Base-by-base conservation (phyloP, 768 basidiomycete genomes). In the Zangia roseola region DNA sequence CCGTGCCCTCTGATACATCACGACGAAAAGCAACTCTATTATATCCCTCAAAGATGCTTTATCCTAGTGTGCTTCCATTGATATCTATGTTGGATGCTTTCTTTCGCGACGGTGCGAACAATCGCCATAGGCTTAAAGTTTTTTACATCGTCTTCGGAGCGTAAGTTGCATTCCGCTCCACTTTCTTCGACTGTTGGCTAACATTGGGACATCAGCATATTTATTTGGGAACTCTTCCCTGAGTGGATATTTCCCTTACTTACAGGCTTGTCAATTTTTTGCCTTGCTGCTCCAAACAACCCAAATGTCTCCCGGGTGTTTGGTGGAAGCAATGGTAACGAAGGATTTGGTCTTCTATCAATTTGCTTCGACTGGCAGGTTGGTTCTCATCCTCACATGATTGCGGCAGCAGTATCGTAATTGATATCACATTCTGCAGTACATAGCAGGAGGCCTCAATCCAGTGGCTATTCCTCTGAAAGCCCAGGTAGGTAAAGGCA, bases 311-410 rank as follows among this genome's bases (percentile, higher is more conserved):
- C 80, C 0, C 71, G 77, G 21, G 68, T 83, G 24, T 83, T 84
- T 54, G 82, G 82, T 46, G 82, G 83, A 37, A 80, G 75, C 23
- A 77, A 79, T 20, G 83, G 74, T 47, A 83, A 85, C 45, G 82
- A 84, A 63, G 82, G 83, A 9, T 73, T 84, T 33, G 83, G 81
- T 8, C 63, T 79, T 40, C 76, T 85, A 40, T 74, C 82, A 1
- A 58, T 84, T 38, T 81, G 72, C 54, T 66, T 85, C 16, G 83
- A 86, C 55, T 84, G 83, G 82, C 79, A 81, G 67, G 65, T 67
- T 47, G 5, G 72, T 39, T 30, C 71, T 33, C 59, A 73, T n/a
- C n/a, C n/a, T n/a, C 51, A 51, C 40, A 6, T n/a, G 36, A 40
- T 6, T 20, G 16, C 3, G 0, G 3, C 1, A 1, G 1, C 33